Evolutionary conservation across 129 eudicot genomes (phyloP).

Genomic region (Daucus carota): DH1_v3.0 NC_030386.2:29919001-29919500

Average conservation of each 20-base stretch:
- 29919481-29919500: conserved; percentile 93
- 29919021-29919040: neutral
- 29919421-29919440: neutral
- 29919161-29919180: neutral
- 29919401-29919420: neutral
- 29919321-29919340: too few relatives aligned
- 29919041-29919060: neutral
- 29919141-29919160: neutral
- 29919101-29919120: neutral
- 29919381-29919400: neutral
- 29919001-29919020: neutral
- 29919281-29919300: neutral
- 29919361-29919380: neutral
- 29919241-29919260: neutral
- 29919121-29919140: neutral
- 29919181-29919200: neutral
- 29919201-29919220: neutral
- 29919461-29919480: conserved; percentile 96
- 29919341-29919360: neutral
- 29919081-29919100: neutral
- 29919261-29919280: neutral
- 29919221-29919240: neutral
- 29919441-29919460: conserved; percentile 33
- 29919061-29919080: neutral
- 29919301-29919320: neutral